phyloP scores from a whole-genome alignment of 2,329 filamentous ascomycete genomes.

The Aspergillus aculeatus region DNA sequence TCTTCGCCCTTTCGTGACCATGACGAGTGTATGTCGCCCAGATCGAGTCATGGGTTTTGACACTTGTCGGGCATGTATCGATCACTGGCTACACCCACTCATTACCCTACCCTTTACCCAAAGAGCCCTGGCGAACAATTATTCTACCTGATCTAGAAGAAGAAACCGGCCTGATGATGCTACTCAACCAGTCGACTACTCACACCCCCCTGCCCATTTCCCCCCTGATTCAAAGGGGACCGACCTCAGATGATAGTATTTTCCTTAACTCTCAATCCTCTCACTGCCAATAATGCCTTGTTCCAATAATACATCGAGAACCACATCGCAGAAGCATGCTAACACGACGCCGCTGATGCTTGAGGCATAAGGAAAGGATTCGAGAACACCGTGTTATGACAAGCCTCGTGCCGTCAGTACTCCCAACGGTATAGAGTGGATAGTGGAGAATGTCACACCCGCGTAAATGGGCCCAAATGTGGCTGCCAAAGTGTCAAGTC shows the following conservation, averaged over 20 bases:
- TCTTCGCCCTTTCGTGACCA: background rate
- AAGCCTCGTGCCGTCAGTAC: background rate
- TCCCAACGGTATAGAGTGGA: background rate
- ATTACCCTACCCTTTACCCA: too few species aligned
- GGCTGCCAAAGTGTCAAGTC: background rate
- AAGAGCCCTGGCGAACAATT: background rate
- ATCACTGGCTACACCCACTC: background rate
- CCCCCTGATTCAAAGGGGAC: background rate
- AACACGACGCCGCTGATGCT: background rate
- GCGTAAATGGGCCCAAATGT: background rate
- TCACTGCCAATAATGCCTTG: background rate
- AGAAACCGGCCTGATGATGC: background rate
- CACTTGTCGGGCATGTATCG: background rate
- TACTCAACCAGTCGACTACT: background rate
- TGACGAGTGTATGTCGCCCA: background rate
- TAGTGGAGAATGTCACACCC: background rate
- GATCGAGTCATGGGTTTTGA: too few species aligned
- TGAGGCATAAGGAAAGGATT: background rate
- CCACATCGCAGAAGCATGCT: background rate
- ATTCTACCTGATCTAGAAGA: background rate
- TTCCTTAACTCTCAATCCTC: background rate
- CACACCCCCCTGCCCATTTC: background rate
- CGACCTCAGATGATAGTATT: background rate
- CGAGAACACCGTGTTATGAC: background rate
- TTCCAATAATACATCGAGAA: background rate